A percentile compares a stretch with the other conserved stretches of the same genome.
These are phyloP conservation scores for Aspergillus glaucus DNA, from an alignment of 2,329 filamentous ascomycete species.

Conservation along the genomic window DNA sequence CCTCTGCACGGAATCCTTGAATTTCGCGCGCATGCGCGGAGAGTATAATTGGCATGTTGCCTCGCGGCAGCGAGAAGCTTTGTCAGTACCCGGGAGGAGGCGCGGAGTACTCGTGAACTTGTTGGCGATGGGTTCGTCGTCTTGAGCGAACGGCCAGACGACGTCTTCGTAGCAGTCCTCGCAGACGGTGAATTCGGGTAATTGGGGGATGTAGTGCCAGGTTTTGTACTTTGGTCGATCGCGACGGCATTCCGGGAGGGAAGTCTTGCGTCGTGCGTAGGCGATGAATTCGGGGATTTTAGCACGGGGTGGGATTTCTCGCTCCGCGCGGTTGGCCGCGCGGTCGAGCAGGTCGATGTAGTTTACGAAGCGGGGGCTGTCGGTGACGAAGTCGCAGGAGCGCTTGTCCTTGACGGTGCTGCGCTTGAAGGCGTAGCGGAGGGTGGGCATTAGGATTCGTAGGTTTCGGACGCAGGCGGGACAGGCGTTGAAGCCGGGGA, in stretches of 20 bases:
- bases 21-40: constrained; percentile 67
- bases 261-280: constrained; percentile 54
- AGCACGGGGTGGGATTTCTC: constrained; percentile 29
- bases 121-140: constrained; percentile 52
- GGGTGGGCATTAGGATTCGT: constrained; percentile 65
- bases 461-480: constrained; percentile 65
- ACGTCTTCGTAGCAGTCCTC: constrained; percentile 78
- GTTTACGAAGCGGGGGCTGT: constrained; percentile 49
- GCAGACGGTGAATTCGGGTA: constrained; percentile 77
- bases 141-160: constrained; percentile 61
- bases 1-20: constrained; percentile 58
- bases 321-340: constrained; percentile 40
- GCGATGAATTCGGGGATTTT: constrained; percentile 59
- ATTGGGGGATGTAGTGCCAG: constrained; percentile 72
- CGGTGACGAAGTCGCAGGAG: constrained; percentile 64
- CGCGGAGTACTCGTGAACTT: constrained; percentile 60
- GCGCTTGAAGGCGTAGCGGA: constrained; percentile 58
- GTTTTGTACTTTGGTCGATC: constrained; percentile 57
- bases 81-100: constrained; percentile 47
- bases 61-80: constrained; percentile 26
- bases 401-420: constrained; percentile 44
- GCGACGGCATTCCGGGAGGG: constrained; percentile 58
- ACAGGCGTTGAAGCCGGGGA: constrained; percentile 71
- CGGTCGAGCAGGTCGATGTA: constrained; percentile 54
- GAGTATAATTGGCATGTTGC: constrained; percentile 74